These are phyloP conservation scores for Arxiozyma heterogenica DNA, from an alignment of 1,139 yeast genomes.

Conservation along the genomic window DNA sequence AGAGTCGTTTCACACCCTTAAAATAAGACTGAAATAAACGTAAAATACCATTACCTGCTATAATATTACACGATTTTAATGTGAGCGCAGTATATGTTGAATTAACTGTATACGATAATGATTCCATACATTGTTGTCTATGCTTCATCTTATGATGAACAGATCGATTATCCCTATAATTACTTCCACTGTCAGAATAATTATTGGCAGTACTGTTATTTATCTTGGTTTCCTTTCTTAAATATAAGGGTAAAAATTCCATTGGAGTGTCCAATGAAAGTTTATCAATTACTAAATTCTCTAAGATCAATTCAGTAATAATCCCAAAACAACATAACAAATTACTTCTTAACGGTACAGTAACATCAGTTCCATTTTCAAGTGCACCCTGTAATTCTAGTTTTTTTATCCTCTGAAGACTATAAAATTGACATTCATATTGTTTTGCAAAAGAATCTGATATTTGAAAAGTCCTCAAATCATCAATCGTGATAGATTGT, in stretches of 20 bases:
- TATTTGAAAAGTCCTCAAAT: slow-evolving; percentile 25
- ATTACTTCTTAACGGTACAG: slow-evolving; percentile 33
- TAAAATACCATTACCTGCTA: slow-evolving; percentile 32
- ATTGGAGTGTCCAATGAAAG: slow-evolving; percentile 32
- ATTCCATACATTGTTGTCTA: not conserved
- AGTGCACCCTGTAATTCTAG: slow-evolving; percentile 20
- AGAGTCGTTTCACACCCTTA: slow-evolving; percentile 32
- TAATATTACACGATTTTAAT: slow-evolving; percentile 29
- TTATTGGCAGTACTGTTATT: not conserved
- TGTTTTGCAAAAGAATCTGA: slow-evolving; percentile 21
- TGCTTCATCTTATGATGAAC: not conserved
- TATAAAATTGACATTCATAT: slow-evolving; percentile 23
- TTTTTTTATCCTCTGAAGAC: slow-evolving; percentile 21
- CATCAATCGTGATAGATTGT: slow-evolving; percentile 26
- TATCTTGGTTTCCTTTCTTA: slow-evolving; percentile 11
- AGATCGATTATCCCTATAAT: not conserved
- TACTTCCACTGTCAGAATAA: not conserved
- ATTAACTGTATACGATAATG: slow-evolving; percentile 24
- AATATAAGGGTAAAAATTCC: slow-evolving; percentile 27
- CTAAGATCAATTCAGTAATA: slow-evolving; percentile 37
- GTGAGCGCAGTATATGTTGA: slow-evolving; percentile 29
- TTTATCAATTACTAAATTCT: slow-evolving; percentile 42
- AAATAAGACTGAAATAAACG: slow-evolving; percentile 32
- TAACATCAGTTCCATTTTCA: slow-evolving; percentile 8
- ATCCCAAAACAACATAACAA: slow-evolving; percentile 37